These are phyloP conservation scores for Stygiomarasmius scandens DNA, from an alignment of 1,284 basidiomycete genomes.

Conservation along the genomic window DNA sequence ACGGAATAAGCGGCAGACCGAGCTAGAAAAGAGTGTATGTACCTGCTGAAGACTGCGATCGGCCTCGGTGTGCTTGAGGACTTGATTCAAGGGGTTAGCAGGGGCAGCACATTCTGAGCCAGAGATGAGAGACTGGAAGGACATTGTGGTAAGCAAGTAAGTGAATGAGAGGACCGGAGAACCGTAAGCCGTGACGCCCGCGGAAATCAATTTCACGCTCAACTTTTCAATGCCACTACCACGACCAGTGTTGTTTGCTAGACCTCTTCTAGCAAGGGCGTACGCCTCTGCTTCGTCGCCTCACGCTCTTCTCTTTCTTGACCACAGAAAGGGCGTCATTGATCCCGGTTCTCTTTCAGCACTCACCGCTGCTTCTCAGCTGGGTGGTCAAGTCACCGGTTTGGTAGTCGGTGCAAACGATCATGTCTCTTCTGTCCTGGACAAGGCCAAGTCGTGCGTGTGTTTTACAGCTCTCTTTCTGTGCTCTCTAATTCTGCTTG, in stretches of 20 bases:
- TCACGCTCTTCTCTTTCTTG: constrained; percentile 84
- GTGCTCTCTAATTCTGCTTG: constrained; percentile 26
- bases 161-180: neutral
- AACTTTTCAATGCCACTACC: constrained; percentile 10
- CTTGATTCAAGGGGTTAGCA: constrained; percentile 87
- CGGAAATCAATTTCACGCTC: constrained; percentile 6
- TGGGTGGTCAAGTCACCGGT: constrained; percentile 89
- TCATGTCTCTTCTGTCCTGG: constrained; percentile 70
- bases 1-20: constrained; percentile 10
- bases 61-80: constrained; percentile 89
- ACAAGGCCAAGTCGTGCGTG: constrained; percentile 79
- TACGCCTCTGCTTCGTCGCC: constrained; percentile 62
- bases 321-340: constrained; percentile 83
- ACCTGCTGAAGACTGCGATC: constrained; percentile 89
- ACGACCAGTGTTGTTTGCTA: constrained; percentile 9
- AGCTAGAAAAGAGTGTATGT: constrained; percentile 21
- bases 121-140: constrained; percentile 80
- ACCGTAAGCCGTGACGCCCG: neutral
- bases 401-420: constrained; percentile 80
- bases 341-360: constrained; percentile 89
- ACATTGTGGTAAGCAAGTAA: constrained; percentile 46
- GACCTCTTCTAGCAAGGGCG: constrained; percentile 38
- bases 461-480: neutral
- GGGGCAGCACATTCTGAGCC: constrained; percentile 89
- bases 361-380: constrained; percentile 83